Base-by-base conservation (phyloP, 139 green algal species). In the Chlamydomonas applanata region DNA sequence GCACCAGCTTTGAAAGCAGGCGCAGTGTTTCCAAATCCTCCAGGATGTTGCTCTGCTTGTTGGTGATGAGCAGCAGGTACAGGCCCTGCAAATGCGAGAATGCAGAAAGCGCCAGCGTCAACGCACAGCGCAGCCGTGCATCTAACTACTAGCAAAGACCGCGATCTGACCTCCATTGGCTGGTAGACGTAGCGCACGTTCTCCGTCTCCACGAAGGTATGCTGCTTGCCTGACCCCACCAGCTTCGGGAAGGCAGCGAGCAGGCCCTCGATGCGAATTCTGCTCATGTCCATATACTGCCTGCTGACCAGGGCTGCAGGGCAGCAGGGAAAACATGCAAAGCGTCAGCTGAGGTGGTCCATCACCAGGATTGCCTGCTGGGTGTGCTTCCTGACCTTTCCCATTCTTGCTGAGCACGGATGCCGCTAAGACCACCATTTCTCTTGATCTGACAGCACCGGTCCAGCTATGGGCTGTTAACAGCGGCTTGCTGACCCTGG, bases 121-220 rank as follows among this genome's bases (percentile, higher is more conserved):
- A 69, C 20, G 61, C 5, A 27, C 24, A 13, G 54, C 54, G n/a
- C 54, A 63, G 24, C 5, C 13, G 7, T 4, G 13, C 17, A 11
- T 49, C 40, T 19, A 49, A 11, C 40, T 19, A 11, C 7, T 49
- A 19, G 11, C 40, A 61, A 20, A 61, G 9, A 9, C 53, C 24
- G 5, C 34, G 9, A n/a, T 2, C 81, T 33, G 49, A 97, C 91
- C 85, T 99, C 96, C 79, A 99, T 89, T 3, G 96, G 94, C 80
- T 99, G 96, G 79, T 99, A 99, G 46, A 99, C 86, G 80, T 99
- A 99, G 53, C 96, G 91, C 36, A 99, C 95, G 65, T 97, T 98
- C 73, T 99, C 96, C 29, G 96, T 99, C 86, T 99, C 96, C 40
- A 99, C 91, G 69, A 95, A 99, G 0, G 96, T 99, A 84, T 99